Conservation (phyloP, 2,329 filamentous ascomycete species). For the Colletotrichum horii region DNA sequence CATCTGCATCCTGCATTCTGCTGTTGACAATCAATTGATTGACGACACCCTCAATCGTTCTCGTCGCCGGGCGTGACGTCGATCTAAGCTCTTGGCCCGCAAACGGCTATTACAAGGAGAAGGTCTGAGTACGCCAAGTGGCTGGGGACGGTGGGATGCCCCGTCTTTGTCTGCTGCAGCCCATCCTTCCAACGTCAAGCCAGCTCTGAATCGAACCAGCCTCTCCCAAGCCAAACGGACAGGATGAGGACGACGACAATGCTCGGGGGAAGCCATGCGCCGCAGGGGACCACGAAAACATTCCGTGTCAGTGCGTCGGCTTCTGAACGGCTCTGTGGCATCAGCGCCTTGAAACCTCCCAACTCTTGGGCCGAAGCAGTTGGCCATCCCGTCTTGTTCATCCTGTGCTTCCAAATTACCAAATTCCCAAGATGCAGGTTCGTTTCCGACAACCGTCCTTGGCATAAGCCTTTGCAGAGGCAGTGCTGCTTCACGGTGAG, state of each 20-base stretch:
- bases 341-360: neutral
- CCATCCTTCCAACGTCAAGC: neutral
- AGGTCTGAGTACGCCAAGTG: neutral
- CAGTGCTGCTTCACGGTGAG: slow-evolving; percentile 3
- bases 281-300: neutral
- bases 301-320: neutral
- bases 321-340: neutral
- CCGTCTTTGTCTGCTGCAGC: neutral
- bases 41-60: neutral
- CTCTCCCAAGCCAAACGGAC: neutral
- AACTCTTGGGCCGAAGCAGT: neutral
- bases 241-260: neutral
- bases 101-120: neutral
- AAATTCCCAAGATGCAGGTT: neutral
- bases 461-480: neutral
- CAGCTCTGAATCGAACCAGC: neutral
- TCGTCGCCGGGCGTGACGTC: neutral
- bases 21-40: neutral
- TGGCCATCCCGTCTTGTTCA: neutral
- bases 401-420: neutral
- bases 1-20: neutral
- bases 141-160: neutral
- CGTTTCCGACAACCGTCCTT: neutral
- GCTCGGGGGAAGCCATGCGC: neutral
- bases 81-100: neutral